Percentiles rank a stretch among this genome's conserved stretches.
These are phyloP conservation scores for Metarhizium album DNA, from an alignment of 2,329 filamentous ascomycete genomes.

Conservation along the genomic window DNA sequence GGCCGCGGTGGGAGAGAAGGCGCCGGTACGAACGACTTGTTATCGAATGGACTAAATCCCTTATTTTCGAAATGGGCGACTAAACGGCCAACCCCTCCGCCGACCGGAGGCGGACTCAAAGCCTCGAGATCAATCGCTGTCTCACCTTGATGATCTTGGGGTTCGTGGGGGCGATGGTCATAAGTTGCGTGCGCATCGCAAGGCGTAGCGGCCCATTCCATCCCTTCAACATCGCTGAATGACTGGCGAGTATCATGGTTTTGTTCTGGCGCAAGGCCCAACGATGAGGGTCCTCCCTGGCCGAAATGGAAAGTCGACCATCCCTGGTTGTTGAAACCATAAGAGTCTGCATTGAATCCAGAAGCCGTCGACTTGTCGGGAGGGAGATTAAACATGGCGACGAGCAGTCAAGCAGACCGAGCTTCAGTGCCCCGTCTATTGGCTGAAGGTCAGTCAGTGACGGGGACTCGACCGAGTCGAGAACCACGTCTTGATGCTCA, in stretches of 20 bases:
- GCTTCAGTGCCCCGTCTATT: slow-evolving; percentile 20
- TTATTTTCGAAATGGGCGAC: slow-evolving; percentile 32
- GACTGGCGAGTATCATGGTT: slow-evolving; percentile 16
- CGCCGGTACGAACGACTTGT: slow-evolving; percentile 19
- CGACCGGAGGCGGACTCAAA: slow-evolving; percentile 14
- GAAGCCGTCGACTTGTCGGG: slow-evolving; percentile 21
- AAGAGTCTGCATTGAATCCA: slow-evolving; percentile 17
- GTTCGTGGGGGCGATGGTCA: slow-evolving; percentile 13
- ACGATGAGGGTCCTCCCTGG: slow-evolving; percentile 13
- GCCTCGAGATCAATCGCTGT: slow-evolving; percentile 19
- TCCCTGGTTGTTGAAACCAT: slow-evolving; percentile 21
- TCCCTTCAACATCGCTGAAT: slow-evolving; percentile 18
- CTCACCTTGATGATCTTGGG: not conserved
- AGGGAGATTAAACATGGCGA: slow-evolving; percentile 28
- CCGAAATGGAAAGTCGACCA: slow-evolving; percentile 22
- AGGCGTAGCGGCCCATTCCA: slow-evolving; percentile 28
- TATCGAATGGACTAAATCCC: slow-evolving; percentile 23
- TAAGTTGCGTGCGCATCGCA: slow-evolving; percentile 19
- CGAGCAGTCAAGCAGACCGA: slow-evolving; percentile 21
- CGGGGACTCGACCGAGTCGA: slow-evolving; percentile 28
- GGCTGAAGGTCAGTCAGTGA: slow-evolving; percentile 24
- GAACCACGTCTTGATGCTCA: slow-evolving; percentile 25
- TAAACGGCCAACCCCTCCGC: slow-evolving; percentile 22
- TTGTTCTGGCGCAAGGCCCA: slow-evolving; percentile 12
- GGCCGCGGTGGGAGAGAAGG: slow-evolving; percentile 26